Evolutionary conservation across 805 yeast genomes (phyloP).

Genomic region (Candida ulmi): DNA sequence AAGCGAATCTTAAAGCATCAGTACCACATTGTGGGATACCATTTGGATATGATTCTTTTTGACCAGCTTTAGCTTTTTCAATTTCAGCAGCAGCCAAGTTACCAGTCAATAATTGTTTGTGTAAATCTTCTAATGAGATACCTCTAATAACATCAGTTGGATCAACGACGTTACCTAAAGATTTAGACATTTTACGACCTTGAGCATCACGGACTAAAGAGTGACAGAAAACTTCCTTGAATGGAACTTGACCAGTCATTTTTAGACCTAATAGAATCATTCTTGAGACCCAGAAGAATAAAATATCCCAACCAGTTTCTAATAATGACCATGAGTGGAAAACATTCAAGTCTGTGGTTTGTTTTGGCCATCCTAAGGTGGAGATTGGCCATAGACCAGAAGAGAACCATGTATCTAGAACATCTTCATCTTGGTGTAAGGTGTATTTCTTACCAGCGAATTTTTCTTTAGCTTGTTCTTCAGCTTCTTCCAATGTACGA

Average conservation of each 20-base stretch:
- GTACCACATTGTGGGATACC: conserved; percentile 99
- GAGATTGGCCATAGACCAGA: conserved; percentile 98
- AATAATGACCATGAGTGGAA: conserved; percentile 91
- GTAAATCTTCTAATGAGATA: conserved; percentile 72
- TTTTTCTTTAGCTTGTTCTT: conserved; percentile 66
- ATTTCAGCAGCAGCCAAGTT: conserved; percentile 88
- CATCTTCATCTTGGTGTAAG: conserved; percentile 95
- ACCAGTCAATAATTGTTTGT: conserved; percentile 71
- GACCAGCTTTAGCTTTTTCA: conserved; percentile 83
- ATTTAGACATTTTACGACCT: conserved; percentile 98
- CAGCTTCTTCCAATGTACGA: conserved; percentile 76
- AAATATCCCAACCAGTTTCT: conserved; percentile 99
- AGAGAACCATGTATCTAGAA: conserved; percentile 97
- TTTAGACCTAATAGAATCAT: conserved; percentile 91
- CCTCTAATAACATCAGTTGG: conserved; percentile 93
- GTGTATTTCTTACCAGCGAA: conserved; percentile 68
- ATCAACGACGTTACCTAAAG: conserved; percentile 94
- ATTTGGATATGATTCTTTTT: conserved; percentile 82
- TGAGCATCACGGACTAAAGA: conserved; percentile 98
- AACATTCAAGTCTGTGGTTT: conserved; percentile 62
- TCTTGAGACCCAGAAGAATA: conserved; percentile 98
- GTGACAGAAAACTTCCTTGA: conserved; percentile 96
- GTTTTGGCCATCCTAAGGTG: conserved; percentile 92
- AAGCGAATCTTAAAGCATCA: conserved; percentile 95
- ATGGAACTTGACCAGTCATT: conserved; percentile 87